Evolutionary conservation across 305 asterid genomes (phyloP), one percentile per base, ranked within the genome.

Genomic region (Fraxinus platypoda): DNA sequence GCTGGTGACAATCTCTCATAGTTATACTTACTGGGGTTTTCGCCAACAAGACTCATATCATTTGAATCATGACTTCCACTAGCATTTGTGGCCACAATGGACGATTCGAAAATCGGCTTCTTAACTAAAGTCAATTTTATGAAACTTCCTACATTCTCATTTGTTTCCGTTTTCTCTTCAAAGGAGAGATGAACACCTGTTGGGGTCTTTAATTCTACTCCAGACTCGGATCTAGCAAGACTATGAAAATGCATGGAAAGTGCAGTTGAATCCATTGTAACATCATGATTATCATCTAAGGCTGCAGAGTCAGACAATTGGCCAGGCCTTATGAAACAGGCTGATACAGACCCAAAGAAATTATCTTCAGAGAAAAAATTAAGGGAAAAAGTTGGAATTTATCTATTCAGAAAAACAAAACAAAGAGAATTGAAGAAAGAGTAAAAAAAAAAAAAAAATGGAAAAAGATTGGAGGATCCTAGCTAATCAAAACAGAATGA

Each of bases 261-360:
- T 78, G 97, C 95, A 82, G 98, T 93, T 80, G 98, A 94, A 88
- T 96, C 99, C 99, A 96, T 92, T 30, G 99, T 94, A 82, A 91
- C 83, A 80, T 96, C 99, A 83, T 89, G 95, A 84, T 89, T 88
- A 80, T 91, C 97, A 79, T 90, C 94, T 83, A 97, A 93, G 71
- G 92, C 94, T 41, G 88, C 97, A 80, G 95, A 92, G 85, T 91
- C 98, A 9, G 97, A 92, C 81, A 92, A 87, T 79, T 90, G 87
- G 30, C 94, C 93, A 15, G 93, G 97, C 80, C 91, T 90, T 85
- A 96, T 96, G 85, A 94, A 96, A 88, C 91, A 88, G 83, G 99
- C 88, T 73, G 97, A 93, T 86, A 96, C 97, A 52, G 99, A 98
- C 76, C 99, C 99, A 73, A 92, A 96, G 91, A 93, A 92, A 83